Evolutionary conservation across 345 rosid species (phyloP).

Genomic region (Syzygium aqueum): DNA sequence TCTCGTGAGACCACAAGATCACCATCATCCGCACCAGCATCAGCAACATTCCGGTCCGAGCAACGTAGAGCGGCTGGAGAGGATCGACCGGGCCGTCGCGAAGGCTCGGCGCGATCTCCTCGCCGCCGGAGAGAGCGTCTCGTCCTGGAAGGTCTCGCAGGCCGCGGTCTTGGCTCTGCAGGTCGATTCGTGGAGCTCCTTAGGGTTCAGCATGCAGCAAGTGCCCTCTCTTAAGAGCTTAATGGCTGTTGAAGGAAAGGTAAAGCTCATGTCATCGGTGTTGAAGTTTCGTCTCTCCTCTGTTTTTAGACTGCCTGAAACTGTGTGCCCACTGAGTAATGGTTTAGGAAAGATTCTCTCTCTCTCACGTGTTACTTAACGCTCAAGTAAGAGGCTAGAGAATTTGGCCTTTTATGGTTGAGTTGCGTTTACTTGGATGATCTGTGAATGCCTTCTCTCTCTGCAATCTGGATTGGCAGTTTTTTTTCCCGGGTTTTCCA

Average conservation of each 20-base stretch:
- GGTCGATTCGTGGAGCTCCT: neutral
- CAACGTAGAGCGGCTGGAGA: slow-evolving; percentile 1
- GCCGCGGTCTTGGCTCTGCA: neutral
- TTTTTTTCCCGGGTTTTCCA: neutral
- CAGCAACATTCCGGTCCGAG: neutral
- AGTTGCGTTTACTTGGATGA: neutral
- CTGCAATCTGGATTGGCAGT: neutral
- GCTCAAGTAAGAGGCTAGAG: neutral
- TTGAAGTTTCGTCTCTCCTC: neutral
- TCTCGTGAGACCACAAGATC: neutral
- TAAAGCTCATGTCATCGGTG: neutral
- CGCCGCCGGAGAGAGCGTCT: neutral
- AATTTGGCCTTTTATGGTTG: neutral
- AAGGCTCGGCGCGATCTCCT: slow-evolving; percentile 1
- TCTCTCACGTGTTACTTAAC: neutral
- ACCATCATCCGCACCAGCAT: neutral
- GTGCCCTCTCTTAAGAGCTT: slow-evolving; percentile 41
- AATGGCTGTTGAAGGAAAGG: slow-evolving; percentile 57
- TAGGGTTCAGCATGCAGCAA: neutral
- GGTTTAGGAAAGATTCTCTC: neutral
- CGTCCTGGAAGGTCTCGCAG: neutral
- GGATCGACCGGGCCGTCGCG: slow-evolving; percentile 28
- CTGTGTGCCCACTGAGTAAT: too few species aligned
- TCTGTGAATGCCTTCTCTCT: neutral
- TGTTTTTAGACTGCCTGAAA: neutral